Evolutionary conservation across 1,284 basidiomycete genomes (phyloP).

Genomic region (Lignosus rhinocerotis): DNA sequence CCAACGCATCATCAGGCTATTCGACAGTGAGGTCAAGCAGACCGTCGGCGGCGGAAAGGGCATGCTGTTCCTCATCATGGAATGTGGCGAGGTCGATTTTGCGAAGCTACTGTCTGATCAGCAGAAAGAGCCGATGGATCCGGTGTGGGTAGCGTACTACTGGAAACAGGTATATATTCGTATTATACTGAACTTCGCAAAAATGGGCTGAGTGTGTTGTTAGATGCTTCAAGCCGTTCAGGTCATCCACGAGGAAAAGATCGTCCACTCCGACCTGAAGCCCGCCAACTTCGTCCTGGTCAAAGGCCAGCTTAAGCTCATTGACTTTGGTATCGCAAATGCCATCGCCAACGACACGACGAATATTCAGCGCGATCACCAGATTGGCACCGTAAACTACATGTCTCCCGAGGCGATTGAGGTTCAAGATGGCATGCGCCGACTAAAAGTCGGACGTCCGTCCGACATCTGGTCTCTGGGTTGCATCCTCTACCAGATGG

Average conservation of each 20-base stretch:
- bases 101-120: conserved; percentile 82
- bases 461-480: conserved; percentile 98
- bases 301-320: conserved; percentile 89
- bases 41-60: conserved; percentile 66
- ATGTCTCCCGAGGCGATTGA: conserved; percentile 96
- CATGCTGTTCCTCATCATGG: conserved; percentile 84
- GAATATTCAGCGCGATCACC: conserved; percentile 92
- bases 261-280: conserved; percentile 95
- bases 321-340: conserved; percentile 97
- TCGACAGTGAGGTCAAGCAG: conserved; percentile 81
- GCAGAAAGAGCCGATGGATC: conserved; percentile 79
- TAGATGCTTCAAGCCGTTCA: conserved; percentile 97
- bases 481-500: conserved; percentile 97
- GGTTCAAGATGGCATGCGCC: conserved; percentile 72
- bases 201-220: background rate
- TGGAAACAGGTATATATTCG: conserved; percentile 81
- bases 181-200: background rate
- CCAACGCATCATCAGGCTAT: conserved; percentile 83
- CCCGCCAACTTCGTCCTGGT: conserved; percentile 97
- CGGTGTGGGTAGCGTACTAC: conserved; percentile 91
- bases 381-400: conserved; percentile 94
- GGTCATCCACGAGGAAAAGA: conserved; percentile 94
- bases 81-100: conserved; percentile 90
- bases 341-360: conserved; percentile 97
- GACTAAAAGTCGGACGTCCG: conserved; percentile 82